Evolutionary conservation across 768 basidiomycete genomes (phyloP), one percentile per base, ranked within the genome.

Genomic region (Russula earlei): DNA sequence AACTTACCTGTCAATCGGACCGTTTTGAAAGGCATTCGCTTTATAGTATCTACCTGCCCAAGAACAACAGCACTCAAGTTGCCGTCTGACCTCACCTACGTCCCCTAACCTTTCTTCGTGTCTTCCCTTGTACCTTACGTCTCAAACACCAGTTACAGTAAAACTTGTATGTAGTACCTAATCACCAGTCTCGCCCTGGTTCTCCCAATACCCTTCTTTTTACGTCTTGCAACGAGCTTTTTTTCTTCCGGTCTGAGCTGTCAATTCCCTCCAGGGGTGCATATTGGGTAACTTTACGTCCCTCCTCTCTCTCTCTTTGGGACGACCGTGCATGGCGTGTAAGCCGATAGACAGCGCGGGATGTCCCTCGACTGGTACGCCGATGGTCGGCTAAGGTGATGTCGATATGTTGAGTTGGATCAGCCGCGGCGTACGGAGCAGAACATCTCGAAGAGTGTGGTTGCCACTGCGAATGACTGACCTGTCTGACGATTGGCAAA

Each of bases 91-190:
- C 45, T 42, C 31, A 22, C 25, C 56, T 33, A 47, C 29, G 42
- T 22, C 33, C 46, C 19, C 37, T 36, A 44, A 46, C 50, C 37
- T 51, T 46, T 57, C 45, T 52, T 52, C 56, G 50, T 57, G 15
- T 41, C 19, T 17, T 57, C 50, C 43, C 56, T 57, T 57, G 56
- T 57, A 57, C 56, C 56, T 57, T 57, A 57, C 50, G 50, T 52
- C 50, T 46, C 56, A 41, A 29, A 46, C 42, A 37, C 36, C 36
- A 29, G 11, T 52, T 57, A 52, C 50, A 52, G 45, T 57, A 57
- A 31, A 57, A 42, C 38, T 52, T 57, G 56, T 57, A 52, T 57
- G 56, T 57, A 57, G 56, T 52, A 57, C 12, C 56, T 57, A 57
- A 57, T 57, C 38, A 52, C 29, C 41, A 52, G 56, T 57, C 52